Percentiles rank a stretch among this genome's conserved stretches.
These are phyloP conservation scores for Aspergillus ochraceus DNA, from an alignment of 2,329 filamentous ascomycete species.

Conservation along the genomic window DNA sequence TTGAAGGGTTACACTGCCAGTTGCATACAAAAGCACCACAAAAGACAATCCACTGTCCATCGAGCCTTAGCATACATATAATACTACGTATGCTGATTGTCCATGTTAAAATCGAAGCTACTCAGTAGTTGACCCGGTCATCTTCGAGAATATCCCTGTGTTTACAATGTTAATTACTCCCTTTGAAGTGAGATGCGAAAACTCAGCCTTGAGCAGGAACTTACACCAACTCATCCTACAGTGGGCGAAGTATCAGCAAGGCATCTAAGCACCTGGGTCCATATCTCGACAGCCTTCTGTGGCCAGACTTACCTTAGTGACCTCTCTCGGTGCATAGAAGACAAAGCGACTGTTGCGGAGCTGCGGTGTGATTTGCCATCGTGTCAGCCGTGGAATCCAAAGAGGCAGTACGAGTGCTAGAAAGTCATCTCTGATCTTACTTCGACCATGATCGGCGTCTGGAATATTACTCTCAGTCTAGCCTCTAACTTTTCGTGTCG, in stretches of 20 bases:
- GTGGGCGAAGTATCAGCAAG: not conserved
- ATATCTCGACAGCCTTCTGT: not conserved
- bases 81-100: not conserved
- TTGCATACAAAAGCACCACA: not conserved
- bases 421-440: not conserved
- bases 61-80: not conserved
- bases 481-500: constrained; percentile 6
- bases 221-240: constrained; percentile 13
- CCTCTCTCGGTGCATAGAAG: constrained; percentile 13
- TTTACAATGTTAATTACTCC: not conserved
- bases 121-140: constrained; percentile 1
- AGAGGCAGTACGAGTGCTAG: constrained; percentile 7
- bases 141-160: constrained; percentile 9
- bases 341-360: constrained; percentile 10
- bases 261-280: not conserved
- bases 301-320: constrained; percentile 5
- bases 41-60: not conserved
- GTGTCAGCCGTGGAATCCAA: not conserved
- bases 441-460: not conserved
- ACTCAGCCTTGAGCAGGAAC: not conserved
- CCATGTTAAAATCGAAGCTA: not conserved
- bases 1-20: not conserved
- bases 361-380: not conserved
- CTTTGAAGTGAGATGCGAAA: not conserved
- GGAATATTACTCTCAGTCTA: not conserved